Base-by-base conservation (phyloP, 1,139 yeast species). In the Kodamaea derodonti region DNA sequence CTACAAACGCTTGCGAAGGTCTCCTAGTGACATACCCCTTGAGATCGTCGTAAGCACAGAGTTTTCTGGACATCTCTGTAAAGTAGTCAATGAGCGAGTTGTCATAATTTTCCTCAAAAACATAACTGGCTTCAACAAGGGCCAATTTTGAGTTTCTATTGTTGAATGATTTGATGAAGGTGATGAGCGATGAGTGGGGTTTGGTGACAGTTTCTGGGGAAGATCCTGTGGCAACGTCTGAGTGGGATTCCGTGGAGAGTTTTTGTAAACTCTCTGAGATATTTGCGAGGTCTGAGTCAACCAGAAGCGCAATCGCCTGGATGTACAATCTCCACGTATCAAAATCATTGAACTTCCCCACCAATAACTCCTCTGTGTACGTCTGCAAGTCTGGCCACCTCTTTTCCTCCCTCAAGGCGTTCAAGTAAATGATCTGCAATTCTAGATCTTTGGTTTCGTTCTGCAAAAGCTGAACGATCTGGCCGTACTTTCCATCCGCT, bases 1-100 rank as follows among this genome's bases (percentile, higher is more conserved):
- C 42, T n/a, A 33, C 38, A 13, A 48, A 40, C 4, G 33, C 39
- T 3, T 32, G 33, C 8, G 49, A 25, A 17, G 46, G 43, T 8
- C 48, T 34, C 1, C 41, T 22, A 1, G 31, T 26, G 7, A 56
- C 28, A 45, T 69, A 79, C 4, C 52, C 51, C 37, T 59, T 64
- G 29, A 82, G 56, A 49, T 84, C 95, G 26, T 65, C 62, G 44
- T 66, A 79, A 24, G 86, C 80, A 47, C 85, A 80, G 20, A 74
- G 59, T 48, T 84, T 85, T 32, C 60, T 43, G 8, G 74, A 72
- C 48, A 65, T 72, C 4, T 43, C 44, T 0, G 51, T 38, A 42
- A 75, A 67, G 51, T 82, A 86, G 1, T 47, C 46, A 2, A 48
- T 44, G 2, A 75, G 48, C 1, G 69, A 57, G 0, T 47, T 45